A percentile compares a stretch with the other conserved stretches of the same genome.
Evolutionary conservation across 2,329 filamentous ascomycete genomes (phyloP).

Genomic region (Ophiognomonia clavigignenti-juglandacearum): DNA sequence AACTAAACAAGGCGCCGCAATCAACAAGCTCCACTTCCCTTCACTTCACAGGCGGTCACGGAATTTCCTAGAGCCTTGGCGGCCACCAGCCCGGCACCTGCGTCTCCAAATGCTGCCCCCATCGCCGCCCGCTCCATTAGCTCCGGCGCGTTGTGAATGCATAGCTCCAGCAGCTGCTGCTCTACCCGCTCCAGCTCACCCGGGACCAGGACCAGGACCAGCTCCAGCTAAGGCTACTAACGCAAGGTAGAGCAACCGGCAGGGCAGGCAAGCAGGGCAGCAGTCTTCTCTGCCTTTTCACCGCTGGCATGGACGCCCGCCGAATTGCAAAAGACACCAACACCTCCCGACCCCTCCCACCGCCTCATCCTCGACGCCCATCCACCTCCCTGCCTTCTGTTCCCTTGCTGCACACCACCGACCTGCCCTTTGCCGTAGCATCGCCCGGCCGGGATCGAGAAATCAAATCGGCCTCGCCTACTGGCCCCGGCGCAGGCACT

Average conservation of each 20-base stretch:
- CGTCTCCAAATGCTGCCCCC: not conserved
- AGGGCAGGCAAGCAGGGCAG: not conserved
- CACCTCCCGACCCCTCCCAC: conserved; percentile 15
- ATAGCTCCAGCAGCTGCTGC: not conserved
- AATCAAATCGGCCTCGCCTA: conserved; percentile 6
- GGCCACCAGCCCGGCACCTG: not conserved
- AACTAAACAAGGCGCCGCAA: too few species aligned
- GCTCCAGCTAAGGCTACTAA: conserved; percentile 9
- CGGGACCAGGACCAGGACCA: not conserved
- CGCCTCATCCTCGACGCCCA: conserved; percentile 14
- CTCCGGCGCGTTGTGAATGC: not conserved
- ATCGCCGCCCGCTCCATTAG: too few species aligned
- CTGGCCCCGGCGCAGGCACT: not conserved
- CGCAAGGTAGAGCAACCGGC: too few species aligned
- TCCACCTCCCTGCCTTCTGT: conserved; percentile 15
- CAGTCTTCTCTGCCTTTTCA: conserved; percentile 7
- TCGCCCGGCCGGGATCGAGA: conserved; percentile 2
- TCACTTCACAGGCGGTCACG: not conserved
- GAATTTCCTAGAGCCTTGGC: not conserved
- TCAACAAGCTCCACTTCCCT: not conserved
- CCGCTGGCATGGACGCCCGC: conserved; percentile 16
- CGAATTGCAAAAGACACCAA: conserved; percentile 16
- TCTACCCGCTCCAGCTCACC: too few species aligned
- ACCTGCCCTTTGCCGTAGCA: conserved; percentile 7
- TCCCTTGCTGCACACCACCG: conserved; percentile 13